Conservation (phyloP, 176 grass and related monocot species). For the Stipa capillata region DNA sequence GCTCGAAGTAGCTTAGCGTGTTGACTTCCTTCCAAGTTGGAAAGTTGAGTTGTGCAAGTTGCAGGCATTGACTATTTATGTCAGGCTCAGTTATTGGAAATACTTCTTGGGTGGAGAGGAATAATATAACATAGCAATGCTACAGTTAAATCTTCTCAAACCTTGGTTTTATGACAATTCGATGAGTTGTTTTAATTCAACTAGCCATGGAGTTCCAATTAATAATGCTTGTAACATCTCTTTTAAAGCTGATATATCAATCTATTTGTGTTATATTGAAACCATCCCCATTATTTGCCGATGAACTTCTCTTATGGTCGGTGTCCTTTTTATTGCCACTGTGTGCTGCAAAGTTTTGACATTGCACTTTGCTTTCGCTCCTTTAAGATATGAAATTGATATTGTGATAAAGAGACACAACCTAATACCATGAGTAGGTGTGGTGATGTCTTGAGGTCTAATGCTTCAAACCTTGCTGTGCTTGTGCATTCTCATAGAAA, state of each 20-base stretch:
- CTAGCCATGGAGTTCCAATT: not conserved
- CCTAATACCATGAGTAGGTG: no score
- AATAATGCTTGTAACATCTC: not conserved
- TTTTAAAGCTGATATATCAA: not conserved
- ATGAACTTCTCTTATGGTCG: not conserved
- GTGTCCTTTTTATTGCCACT: no score
- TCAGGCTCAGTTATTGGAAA: not conserved
- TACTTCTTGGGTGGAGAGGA: not conserved
- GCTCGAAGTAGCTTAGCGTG: not conserved
- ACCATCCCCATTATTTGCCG: not conserved
- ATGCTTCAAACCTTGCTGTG: no score
- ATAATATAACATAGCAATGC: not conserved
- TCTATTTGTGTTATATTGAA: not conserved
- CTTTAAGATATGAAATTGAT: not conserved
- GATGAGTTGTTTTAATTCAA: not conserved
- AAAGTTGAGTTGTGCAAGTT: not conserved
- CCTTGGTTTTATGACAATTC: not conserved
- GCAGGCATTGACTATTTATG: not conserved
- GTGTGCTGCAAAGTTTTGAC: not conserved
- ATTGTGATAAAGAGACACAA: not conserved
- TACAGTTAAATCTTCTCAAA: not conserved
- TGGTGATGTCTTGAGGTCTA: no score
- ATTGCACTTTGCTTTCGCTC: not conserved
- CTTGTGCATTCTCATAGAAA: no score
- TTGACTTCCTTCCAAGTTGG: not conserved